phyloP scores from a whole-genome alignment of 2,329 filamentous ascomycete species.

The Xylariaceae sp. region DNA sequence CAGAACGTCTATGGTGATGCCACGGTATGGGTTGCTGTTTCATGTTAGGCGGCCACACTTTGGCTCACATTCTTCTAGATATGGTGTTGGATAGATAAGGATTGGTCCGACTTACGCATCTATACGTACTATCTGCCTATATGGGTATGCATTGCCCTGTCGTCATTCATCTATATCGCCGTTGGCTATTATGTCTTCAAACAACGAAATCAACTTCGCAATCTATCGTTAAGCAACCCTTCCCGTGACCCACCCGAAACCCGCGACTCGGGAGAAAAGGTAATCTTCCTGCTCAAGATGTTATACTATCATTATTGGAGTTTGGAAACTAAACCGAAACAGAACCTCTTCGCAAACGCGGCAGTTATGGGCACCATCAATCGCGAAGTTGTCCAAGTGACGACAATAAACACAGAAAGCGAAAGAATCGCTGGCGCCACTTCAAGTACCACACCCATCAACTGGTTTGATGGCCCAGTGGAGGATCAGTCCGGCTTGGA shows the following conservation, averaged over 20 bases:
- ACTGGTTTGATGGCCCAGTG: slow-evolving; percentile 41
- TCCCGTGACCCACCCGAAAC: slow-evolving; percentile 28
- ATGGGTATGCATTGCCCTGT: slow-evolving; percentile 64
- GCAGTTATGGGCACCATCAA: slow-evolving; percentile 43
- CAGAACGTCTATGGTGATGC: slow-evolving; percentile 61
- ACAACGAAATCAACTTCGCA: slow-evolving; percentile 56
- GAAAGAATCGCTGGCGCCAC: slow-evolving; percentile 24
- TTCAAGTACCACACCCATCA: slow-evolving; percentile 25
- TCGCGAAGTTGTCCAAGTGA: slow-evolving; percentile 40
- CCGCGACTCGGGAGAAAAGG: slow-evolving; percentile 43
- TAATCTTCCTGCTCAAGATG: slow-evolving; percentile 4
- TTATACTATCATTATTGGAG: not conserved
- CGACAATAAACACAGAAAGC: slow-evolving; percentile 38
- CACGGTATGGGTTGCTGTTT: slow-evolving; percentile 50
- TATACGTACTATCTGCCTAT: slow-evolving; percentile 67
- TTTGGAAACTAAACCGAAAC: not conserved
- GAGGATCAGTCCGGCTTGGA: slow-evolving; percentile 24
- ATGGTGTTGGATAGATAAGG: slow-evolving; percentile 65
- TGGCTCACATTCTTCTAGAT: slow-evolving; percentile 49
- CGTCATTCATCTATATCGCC: slow-evolving; percentile 59
- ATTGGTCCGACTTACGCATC: slow-evolving; percentile 62
- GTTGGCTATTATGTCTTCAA: slow-evolving; percentile 67
- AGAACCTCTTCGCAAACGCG: slow-evolving; percentile 41
- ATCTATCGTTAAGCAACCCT: slow-evolving; percentile 56
- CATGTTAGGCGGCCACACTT: not conserved